phyloP scores from a whole-genome alignment of 371 early-diverging fungal species.

The Zychaea mexicana region DNA sequence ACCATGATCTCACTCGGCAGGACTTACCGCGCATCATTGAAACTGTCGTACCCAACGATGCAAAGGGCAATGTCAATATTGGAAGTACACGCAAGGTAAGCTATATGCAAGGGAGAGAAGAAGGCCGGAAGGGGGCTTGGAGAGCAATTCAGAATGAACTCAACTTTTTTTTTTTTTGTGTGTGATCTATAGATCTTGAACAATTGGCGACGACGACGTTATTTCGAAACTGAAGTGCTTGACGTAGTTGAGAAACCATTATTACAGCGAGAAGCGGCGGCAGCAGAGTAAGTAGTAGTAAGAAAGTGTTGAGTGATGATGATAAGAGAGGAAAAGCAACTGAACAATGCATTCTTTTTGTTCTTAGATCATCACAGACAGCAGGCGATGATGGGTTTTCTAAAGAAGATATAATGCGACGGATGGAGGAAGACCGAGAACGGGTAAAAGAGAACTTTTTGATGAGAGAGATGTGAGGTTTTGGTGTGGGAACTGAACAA shows the following conservation, averaged over 20 bases:
- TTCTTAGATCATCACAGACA: background rate
- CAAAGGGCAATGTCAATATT: conserved; percentile 73
- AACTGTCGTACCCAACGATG: conserved; percentile 62
- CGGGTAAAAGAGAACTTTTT: conserved; percentile 32
- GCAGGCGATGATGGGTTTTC: conserved; percentile 43
- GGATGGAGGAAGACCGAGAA: conserved; percentile 84
- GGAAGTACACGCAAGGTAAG: conserved; percentile 67
- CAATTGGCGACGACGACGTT: conserved; percentile 45
- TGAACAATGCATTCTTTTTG: background rate
- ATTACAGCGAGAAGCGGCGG: conserved; percentile 32
- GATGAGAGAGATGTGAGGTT: background rate
- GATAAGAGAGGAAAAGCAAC: background rate
- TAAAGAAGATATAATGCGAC: conserved; percentile 66
- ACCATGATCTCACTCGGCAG: conserved; percentile 60
- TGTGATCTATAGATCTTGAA: conserved; percentile 46
- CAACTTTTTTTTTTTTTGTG: too few species aligned
- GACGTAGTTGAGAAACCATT: conserved; percentile 56
- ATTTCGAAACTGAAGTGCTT: conserved; percentile 42
- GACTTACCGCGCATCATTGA: conserved; percentile 61
- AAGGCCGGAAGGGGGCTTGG: too few species aligned
- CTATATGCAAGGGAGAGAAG: too few species aligned
- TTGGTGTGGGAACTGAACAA: background rate
- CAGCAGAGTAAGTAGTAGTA: background rate
- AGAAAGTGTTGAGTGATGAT: background rate
- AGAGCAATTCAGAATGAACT: too few species aligned